phyloP scores from a whole-genome alignment of 495 filamentous ascomycete genomes.

The Aspergillus ostianus region DNA sequence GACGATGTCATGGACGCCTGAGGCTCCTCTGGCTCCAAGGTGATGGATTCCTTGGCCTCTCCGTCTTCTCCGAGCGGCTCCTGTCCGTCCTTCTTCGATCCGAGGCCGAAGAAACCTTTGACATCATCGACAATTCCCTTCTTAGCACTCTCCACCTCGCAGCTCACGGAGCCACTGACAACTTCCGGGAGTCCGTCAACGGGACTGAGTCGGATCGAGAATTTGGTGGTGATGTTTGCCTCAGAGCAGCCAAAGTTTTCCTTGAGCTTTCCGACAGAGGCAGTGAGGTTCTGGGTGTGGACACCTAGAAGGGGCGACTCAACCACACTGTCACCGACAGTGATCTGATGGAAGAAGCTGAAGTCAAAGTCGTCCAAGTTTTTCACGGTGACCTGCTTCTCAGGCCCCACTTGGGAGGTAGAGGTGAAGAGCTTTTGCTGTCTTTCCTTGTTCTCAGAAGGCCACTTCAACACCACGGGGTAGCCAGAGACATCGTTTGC shows the following conservation, averaged over 20 bases:
- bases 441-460: conserved; percentile 59
- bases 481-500: conserved; percentile 71
- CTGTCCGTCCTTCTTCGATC: conserved; percentile 80
- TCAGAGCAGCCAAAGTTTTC: conserved; percentile 72
- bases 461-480: conserved; percentile 68
- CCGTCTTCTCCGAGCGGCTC: conserved; percentile 66
- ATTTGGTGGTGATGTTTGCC: conserved; percentile 75
- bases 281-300: conserved; percentile 79
- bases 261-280: conserved; percentile 69
- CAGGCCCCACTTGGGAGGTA: conserved; percentile 69
- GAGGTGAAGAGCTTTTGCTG: conserved; percentile 77
- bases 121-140: conserved; percentile 86
- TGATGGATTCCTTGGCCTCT: conserved; percentile 46
- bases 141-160: conserved; percentile 72
- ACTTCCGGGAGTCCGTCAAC: conserved; percentile 84
- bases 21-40: conserved; percentile 48
- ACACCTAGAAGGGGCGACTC: conserved; percentile 55
- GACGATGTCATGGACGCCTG: conserved; percentile 46
- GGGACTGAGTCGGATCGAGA: conserved; percentile 67
- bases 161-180: conserved; percentile 72
- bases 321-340: conserved; percentile 36
- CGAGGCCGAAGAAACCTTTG: conserved; percentile 93
- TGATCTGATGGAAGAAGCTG: conserved; percentile 69
- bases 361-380: conserved; percentile 84
- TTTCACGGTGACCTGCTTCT: conserved; percentile 86